Base-by-base conservation (phyloP, 192 early-diverging fungal genomes). In the Coemansia sp. region DNA sequence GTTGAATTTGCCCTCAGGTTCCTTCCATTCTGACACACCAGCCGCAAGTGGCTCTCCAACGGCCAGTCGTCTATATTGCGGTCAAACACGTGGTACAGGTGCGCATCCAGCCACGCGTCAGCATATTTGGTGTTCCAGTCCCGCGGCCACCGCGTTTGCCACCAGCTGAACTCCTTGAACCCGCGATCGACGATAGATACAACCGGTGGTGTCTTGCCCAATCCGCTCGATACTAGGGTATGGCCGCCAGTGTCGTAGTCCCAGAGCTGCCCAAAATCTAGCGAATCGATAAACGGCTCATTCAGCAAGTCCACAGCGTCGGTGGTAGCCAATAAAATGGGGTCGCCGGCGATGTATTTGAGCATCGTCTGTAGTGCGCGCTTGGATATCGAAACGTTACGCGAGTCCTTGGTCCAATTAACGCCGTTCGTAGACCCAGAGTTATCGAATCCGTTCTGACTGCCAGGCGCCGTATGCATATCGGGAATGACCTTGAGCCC, bases 391-490 rank as follows among this genome's bases (percentile, higher is more conserved):
- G 72, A 62, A 1, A 88, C 83, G 64, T 87, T 86, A 1, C 34
- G 48, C 1, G 73, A 61, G 53, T 76, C 56, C 20, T 66, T 76
- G n/a, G 73, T 75, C 82, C 82, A 87, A 66, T 81, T 80, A 11
- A 87, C 68, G 6, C 64, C 72, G 23, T 42, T 64, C 6, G 75
- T 75, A 2, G 68, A 63, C 4, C 86, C 86, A 36, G 83, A 84
- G 61, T 87, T 85, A 48, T 83, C 85, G 41, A 86, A 83, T 7
- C 86, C 86, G 57, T 87, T 87, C 37, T 87, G 86, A 39, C 83
- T 85, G 12, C 86, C 86, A 1, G 86, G 86, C 16, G 82, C 73
- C 18, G 84, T 85, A 61, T 87, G 86, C 61, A 87, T 75, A 36
- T 87, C 86, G 31, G 83, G 79, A 18, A 87, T 79, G 5, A 85